Conservation (phyloP, 495 filamentous ascomycete genomes). For the Penicillium dipodomyicola region DNA sequence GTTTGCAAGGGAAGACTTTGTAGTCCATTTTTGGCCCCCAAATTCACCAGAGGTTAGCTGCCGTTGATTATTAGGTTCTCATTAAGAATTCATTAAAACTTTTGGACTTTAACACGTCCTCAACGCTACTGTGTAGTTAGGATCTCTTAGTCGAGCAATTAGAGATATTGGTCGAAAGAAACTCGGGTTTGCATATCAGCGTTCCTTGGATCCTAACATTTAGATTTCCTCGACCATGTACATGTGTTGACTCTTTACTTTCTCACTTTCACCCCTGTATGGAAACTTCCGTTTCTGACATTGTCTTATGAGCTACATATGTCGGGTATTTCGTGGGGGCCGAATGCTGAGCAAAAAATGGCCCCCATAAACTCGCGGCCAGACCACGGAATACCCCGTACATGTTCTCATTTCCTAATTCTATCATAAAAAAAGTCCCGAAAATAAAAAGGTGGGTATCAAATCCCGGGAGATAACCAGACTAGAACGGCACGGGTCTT, state of each 20-base stretch:
- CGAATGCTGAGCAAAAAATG: neutral
- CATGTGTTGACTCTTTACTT: neutral
- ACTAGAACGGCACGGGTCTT: neutral
- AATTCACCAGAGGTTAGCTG: too few species aligned
- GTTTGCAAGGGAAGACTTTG: too few species aligned
- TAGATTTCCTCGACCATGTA: too few species aligned
- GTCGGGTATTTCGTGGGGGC: neutral
- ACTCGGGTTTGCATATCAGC: neutral
- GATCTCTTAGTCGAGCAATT: too few species aligned
- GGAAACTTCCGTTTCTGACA: neutral
- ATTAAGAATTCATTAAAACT: too few species aligned
- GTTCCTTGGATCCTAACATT: neutral
- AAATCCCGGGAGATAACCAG: slow-evolving; percentile 4
- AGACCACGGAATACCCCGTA: neutral
- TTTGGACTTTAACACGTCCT: too few species aligned
- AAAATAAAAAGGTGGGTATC: neutral
- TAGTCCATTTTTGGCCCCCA: too few species aligned
- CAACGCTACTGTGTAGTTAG: too few species aligned
- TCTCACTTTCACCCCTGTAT: neutral
- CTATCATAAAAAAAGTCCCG: neutral
- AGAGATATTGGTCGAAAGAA: too few species aligned
- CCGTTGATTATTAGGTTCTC: too few species aligned
- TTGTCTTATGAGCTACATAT: neutral
- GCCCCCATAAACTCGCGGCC: neutral
- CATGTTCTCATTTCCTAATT: neutral